phyloP scores from a whole-genome alignment of 1,284 basidiomycete genomes.

The Austroboletus niveus region DNA sequence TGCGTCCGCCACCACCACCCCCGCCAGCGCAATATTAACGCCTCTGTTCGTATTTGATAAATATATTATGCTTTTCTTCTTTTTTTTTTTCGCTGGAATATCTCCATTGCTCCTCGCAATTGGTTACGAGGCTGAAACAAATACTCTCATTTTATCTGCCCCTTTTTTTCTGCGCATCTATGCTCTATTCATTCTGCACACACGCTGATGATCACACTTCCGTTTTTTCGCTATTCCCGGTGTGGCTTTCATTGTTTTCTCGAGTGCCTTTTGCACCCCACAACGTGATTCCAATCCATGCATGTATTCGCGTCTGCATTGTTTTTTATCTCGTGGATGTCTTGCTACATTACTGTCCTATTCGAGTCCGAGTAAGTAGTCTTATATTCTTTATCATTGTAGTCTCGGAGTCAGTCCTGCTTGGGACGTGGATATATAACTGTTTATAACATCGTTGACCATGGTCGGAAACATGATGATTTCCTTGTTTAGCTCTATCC shows the following conservation, averaged over 20 bases:
- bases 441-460: too few relatives aligned
- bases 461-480: too few relatives aligned
- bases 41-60: conserved; percentile 18
- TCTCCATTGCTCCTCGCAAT: neutral
- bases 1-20: conserved; percentile 5
- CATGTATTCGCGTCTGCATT: neutral
- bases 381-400: neutral
- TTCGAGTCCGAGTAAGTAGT: neutral
- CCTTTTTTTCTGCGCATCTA: conserved; percentile 1
- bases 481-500: too few relatives aligned
- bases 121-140: too few relatives aligned
- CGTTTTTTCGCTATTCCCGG: neutral
- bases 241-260: neutral
- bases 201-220: neutral
- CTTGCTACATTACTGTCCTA: conserved; percentile 1
- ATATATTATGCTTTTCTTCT: conserved; percentile 10
- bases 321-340: neutral
- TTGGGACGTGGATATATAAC: too few relatives aligned
- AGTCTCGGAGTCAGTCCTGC: too few relatives aligned
- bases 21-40: conserved; percentile 13
- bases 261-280: neutral
- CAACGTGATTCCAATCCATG: neutral
- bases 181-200: neutral
- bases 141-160: neutral
- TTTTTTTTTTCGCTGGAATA: conserved; percentile 7